Evolutionary conservation across 352 stramenopile genomes (phyloP), one percentile per base, ranked within the genome.

Genomic region (Phytophthora fragariaefolia): DNA sequence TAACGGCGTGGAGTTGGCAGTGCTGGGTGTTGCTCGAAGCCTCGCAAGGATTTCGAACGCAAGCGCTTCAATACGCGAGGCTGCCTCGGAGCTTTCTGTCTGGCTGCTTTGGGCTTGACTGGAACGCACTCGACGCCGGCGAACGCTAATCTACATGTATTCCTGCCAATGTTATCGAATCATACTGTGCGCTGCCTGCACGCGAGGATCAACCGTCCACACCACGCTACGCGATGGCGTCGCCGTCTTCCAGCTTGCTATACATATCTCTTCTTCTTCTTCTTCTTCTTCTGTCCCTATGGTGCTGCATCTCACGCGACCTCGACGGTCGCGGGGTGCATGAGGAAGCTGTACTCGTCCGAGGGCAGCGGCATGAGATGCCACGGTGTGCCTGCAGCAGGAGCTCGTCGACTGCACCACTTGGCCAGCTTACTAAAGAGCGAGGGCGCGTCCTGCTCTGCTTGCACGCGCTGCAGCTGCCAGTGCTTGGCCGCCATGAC

Each of bases 271-370:
- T 36, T 61, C 22, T 58, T 28, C 38, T 45, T 45, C 13, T 49
- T 10, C 13, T 49, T 10, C 49, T 12, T 49, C 10, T 56, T 38
- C 6, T 52, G 34, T 51, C 5, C 38, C 36, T 58, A 52, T 65
- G 18, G 18, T 51, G 6, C 42, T 20, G 28, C 51, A 40, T 20
- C 15, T 82, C 40, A 87, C 45, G 64, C 74, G 23, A 87, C 74
- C 30, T 82, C 79, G 2, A 85, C 34, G 2, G 63, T 81, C 4
- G 66, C 46, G 13, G 74, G 75, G 46, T 81, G 58, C 53, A 80
- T 63, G 15, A 81, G 58, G 59, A 72, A 83, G 57, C 64, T 71
- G 40, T 74, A 73, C 23, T 80, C 69, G 49, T 83, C 62, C 30
- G 58, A 69, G 26, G 64, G 69, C 54, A 83, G 24, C 13, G 74